phyloP scores from a whole-genome alignment of 768 basidiomycete genomes.

The Leccinum barrowsii region DNA sequence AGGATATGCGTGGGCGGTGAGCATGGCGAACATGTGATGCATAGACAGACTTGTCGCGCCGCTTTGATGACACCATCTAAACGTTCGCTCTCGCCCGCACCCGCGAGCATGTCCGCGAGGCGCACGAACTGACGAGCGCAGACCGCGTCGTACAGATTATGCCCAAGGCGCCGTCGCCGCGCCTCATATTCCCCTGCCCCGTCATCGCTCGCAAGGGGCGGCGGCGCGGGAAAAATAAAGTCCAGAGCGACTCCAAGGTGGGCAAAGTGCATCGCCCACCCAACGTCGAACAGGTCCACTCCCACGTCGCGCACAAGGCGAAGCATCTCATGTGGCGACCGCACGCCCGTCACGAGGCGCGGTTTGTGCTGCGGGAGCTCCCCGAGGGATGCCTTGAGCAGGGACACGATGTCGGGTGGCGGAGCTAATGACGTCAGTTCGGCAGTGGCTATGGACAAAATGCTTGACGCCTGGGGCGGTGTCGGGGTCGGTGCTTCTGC shows the following conservation, averaged over 20 bases:
- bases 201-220: background rate
- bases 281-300: slow-evolving; percentile 71
- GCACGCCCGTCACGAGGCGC: slow-evolving; percentile 54
- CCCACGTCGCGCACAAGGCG: slow-evolving; percentile 60
- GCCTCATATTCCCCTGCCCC: background rate
- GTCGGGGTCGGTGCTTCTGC: slow-evolving; percentile 10
- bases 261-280: slow-evolving; percentile 68
- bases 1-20: slow-evolving; percentile 33
- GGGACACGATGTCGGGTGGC: slow-evolving; percentile 26
- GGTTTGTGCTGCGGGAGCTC: slow-evolving; percentile 53
- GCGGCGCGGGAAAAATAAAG: slow-evolving; percentile 63
- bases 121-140: slow-evolving; percentile 62
- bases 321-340: slow-evolving; percentile 75
- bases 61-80: background rate
- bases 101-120: slow-evolving; percentile 41
- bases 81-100: slow-evolving; percentile 6
- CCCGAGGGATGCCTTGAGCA: slow-evolving; percentile 59
- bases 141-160: slow-evolving; percentile 61
- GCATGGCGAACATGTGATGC: slow-evolving; percentile 54
- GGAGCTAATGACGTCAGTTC: background rate
- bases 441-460: background rate
- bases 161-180: slow-evolving; percentile 43
- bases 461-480: slow-evolving; percentile 8
- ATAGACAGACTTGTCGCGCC: slow-evolving; percentile 38
- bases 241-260: slow-evolving; percentile 73